Evolutionary conservation across 768 basidiomycete species (phyloP).

Genomic region (Hypholoma fasciculare): DNA sequence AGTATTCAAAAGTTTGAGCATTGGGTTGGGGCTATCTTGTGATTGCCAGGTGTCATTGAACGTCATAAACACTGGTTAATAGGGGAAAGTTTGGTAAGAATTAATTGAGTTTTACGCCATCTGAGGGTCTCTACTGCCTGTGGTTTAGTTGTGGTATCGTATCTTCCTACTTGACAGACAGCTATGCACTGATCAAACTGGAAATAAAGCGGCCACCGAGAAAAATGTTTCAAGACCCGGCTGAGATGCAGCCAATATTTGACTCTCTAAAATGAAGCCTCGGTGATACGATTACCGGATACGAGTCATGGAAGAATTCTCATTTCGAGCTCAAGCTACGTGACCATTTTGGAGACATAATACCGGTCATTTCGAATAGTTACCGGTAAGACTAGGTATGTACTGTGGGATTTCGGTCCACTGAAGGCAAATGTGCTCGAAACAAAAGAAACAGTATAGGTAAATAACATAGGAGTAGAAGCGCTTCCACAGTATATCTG

Average conservation of each 20-base stretch:
- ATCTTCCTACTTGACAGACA: too few species aligned
- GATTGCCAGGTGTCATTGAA: slow-evolving; percentile 3
- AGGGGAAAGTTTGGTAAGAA: not conserved
- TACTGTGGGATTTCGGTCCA: not conserved
- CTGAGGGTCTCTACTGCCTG: too few species aligned
- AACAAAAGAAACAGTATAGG: not conserved
- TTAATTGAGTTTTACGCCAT: too few species aligned
- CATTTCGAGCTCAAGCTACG: not conserved
- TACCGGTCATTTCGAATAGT: not conserved
- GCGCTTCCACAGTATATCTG: not conserved
- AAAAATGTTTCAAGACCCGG: not conserved
- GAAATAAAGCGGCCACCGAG: not conserved
- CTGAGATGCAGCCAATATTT: not conserved
- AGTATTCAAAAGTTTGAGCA: not conserved
- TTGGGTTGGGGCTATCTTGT: not conserved
- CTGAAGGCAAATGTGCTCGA: not conserved
- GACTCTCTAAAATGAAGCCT: not conserved
- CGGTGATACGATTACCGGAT: not conserved
- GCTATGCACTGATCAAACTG: too few species aligned
- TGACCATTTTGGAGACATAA: not conserved
- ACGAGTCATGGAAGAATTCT: not conserved
- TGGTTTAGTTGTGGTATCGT: too few species aligned
- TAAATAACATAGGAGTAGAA: not conserved
- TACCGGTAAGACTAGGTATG: not conserved
- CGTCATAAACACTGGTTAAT: not conserved